These are phyloP conservation scores for Paecilomyces fulvus DNA, from an alignment of 2,329 filamentous ascomycete genomes.

Conservation along the genomic window DNA sequence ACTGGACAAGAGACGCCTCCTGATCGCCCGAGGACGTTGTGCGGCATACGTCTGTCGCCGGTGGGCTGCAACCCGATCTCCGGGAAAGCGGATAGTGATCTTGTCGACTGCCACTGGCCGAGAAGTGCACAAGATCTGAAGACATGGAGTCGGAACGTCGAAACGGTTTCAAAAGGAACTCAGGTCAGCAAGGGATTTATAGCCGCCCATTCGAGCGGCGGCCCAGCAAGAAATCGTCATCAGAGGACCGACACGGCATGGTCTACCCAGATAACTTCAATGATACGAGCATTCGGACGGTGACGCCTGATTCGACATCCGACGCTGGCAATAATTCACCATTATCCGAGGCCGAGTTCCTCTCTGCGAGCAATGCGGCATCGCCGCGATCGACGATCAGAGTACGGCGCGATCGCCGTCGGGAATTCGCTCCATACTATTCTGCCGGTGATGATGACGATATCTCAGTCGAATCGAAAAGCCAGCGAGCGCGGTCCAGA, in stretches of 20 bases:
- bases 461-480: slow-evolving; percentile 20
- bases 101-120: slow-evolving; percentile 12
- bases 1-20: slow-evolving; percentile 23
- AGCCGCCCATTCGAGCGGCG: slow-evolving; percentile 35
- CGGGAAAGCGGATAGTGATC: slow-evolving; percentile 19
- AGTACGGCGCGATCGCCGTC: slow-evolving; percentile 23
- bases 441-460: slow-evolving; percentile 28
- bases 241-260: slow-evolving; percentile 38
- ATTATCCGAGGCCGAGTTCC: slow-evolving; percentile 28
- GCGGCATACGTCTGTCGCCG: slow-evolving; percentile 13
- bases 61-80: slow-evolving; percentile 13
- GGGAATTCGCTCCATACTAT: slow-evolving; percentile 21
- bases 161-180: slow-evolving; percentile 33
- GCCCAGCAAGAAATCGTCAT: slow-evolving; percentile 40
- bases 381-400: slow-evolving; percentile 30
- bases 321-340: slow-evolving; percentile 29
- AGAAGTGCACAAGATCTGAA: slow-evolving; percentile 5
- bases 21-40: slow-evolving; percentile 24
- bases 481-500: slow-evolving; percentile 29
- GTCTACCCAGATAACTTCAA: slow-evolving; percentile 39
- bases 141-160: slow-evolving; percentile 35
- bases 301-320: slow-evolving; percentile 36
- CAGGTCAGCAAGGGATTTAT: slow-evolving; percentile 28
- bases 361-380: slow-evolving; percentile 21
- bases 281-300: slow-evolving; percentile 37